Evolutionary conservation across 257 asterid genomes (phyloP), one percentile per base, ranked within the genome.

Genomic region (Nicotiana noctiflora): DNA sequence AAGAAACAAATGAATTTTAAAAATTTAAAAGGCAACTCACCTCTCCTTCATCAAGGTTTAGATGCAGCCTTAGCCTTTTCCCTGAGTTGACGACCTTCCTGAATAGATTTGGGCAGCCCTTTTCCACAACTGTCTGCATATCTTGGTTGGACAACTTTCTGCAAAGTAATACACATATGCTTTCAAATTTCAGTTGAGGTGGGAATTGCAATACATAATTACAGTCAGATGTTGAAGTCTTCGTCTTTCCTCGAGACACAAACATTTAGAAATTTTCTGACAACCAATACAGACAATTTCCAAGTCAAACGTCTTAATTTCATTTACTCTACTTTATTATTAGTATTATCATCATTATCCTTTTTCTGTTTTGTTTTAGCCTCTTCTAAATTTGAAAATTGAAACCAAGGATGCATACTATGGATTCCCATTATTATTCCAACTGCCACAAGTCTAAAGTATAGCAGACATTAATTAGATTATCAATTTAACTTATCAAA

Each of bases 41-140:
- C 68, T 90, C 91, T 86, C 93, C 94, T 86, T 96, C 99, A 27
- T 90, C 94, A 67, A 94, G 92, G 40, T 84, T 87, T 81, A 94
- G 84, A 85, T 92, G 88, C 3, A 89, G 92, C 81, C 99, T 91
- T 91, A 96, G 83, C 87, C 98, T 91, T 84, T 96, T 96, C 3
- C 91, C 92, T 0, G 99, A 94, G 85, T 96, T 94, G 78, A 96
- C 98, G 6, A 90, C 87, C 90, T 96, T 96, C 80, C 99, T 88
- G 21, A 81, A 67, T 61, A 92, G 88, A 88, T 83, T 90, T 44
- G 98, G 99, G 56, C 99, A 96, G 6, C 98, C 97, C 84, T 89
- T 90, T 72, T 85, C 95, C 2, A 94, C 98, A 83, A 94, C 81
- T 18, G 88, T 81, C 86, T 89, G 92, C 60, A 96, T 90, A 57